A percentile compares a stretch with the other conserved stretches of the same genome.
phyloP scores from a whole-genome alignment of 2,329 filamentous ascomycete genomes.

The Sporothrix curviconia region DNA sequence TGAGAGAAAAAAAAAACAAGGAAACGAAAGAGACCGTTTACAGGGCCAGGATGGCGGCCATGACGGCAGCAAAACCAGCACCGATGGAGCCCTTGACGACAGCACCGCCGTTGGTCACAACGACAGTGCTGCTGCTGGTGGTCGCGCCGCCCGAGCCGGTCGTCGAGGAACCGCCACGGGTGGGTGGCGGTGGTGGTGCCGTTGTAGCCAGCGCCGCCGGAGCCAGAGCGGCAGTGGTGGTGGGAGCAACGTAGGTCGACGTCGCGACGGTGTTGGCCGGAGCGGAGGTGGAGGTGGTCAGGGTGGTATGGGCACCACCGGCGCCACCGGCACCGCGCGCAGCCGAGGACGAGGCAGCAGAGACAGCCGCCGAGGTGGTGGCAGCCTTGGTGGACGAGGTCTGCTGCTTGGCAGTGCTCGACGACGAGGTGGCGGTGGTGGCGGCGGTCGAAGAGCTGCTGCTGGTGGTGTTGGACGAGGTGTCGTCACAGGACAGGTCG shows the following conservation, averaged over 20 bases:
- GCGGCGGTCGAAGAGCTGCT: slow-evolving; percentile 17
- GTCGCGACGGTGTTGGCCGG: slow-evolving; percentile 2
- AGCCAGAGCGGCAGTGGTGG: slow-evolving; percentile 15
- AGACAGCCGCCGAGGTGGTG: not conserved
- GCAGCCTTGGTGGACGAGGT: too few relatives aligned
- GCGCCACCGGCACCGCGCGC: not conserved
- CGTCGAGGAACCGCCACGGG: slow-evolving; percentile 19
- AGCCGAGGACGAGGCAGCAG: not conserved
- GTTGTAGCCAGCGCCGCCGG: too few relatives aligned
- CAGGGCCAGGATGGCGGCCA: slow-evolving; percentile 28
- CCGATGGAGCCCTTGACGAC: slow-evolving; percentile 24
- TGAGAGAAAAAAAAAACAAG: too few relatives aligned
- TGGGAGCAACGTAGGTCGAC: slow-evolving; percentile 15
- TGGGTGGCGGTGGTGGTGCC: slow-evolving; percentile 23
- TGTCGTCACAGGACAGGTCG: slow-evolving; percentile 52
- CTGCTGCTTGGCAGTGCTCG: too few relatives aligned
- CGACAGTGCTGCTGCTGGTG: slow-evolving; percentile 25
- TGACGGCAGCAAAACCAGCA: slow-evolving; percentile 26
- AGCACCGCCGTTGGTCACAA: slow-evolving; percentile 21
- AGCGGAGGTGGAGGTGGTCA: not conserved
- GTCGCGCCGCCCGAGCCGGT: slow-evolving; percentile 18
- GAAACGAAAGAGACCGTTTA: slow-evolving; percentile 25
- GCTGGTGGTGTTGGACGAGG: slow-evolving; percentile 18
- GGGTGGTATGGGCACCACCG: not conserved
- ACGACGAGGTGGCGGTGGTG: not conserved